These are phyloP conservation scores for Gossypium gossypioides DNA, from an alignment of 441 rosid genomes.

Conservation along the genomic window DNA sequence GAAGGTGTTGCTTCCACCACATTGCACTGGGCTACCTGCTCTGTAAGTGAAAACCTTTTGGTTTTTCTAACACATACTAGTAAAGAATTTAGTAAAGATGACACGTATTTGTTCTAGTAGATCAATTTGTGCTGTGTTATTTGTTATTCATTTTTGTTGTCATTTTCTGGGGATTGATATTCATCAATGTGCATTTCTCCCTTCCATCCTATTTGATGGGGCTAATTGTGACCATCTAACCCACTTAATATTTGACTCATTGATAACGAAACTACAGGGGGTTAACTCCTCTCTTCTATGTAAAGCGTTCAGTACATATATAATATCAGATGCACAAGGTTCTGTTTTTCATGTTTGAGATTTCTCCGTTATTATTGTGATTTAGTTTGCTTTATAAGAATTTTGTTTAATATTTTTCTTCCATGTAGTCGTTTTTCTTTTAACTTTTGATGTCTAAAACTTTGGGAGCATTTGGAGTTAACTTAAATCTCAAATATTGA, in stretches of 20 bases:
- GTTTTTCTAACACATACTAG: not conserved
- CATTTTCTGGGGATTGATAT: not conserved
- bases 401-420: not conserved
- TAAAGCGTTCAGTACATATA: not conserved
- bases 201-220: not conserved
- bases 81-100: not conserved
- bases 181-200: not conserved
- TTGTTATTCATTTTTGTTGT: not conserved
- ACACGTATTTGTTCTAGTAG: not conserved
- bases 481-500: not conserved
- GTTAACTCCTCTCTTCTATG: not conserved
- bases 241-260: not conserved
- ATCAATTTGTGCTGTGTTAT: not conserved
- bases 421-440: not conserved
- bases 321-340: not conserved
- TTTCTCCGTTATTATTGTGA: not conserved
- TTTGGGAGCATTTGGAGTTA: not conserved
- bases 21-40: conserved; percentile 66
- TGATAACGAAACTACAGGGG: not conserved
- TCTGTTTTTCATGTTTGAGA: not conserved
- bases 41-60: conserved; percentile 41
- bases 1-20: conserved; percentile 87
- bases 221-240: not conserved
- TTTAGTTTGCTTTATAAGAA: not conserved
- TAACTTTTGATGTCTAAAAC: not conserved